A percentile compares a stretch with the other conserved stretches of the same genome.
Conservation (phyloP, 2,329 filamentous ascomycete species). For the Escovopsis sp. region DNA sequence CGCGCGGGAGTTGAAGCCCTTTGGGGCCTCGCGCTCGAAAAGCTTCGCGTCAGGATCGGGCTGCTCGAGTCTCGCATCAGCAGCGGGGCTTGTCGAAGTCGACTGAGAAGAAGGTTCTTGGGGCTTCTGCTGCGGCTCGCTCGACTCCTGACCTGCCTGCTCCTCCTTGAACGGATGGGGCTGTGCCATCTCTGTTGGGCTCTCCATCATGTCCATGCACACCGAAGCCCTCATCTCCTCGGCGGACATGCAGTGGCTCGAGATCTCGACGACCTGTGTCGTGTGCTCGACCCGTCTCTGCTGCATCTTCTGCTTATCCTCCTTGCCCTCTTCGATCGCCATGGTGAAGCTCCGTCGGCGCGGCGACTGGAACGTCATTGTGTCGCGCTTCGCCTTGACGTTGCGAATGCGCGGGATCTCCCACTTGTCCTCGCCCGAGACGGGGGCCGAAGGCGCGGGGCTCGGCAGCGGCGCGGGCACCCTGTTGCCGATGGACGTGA, state of each 20-base stretch:
- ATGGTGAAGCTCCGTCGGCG: slow-evolving; percentile 34
- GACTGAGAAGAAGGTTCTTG: neutral
- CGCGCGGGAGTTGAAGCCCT: slow-evolving; percentile 14
- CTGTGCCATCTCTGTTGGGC: slow-evolving; percentile 3
- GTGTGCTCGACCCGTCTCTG: slow-evolving; percentile 19
- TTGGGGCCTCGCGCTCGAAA: slow-evolving; percentile 11
- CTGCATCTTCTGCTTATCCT: slow-evolving; percentile 8
- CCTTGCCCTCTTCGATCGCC: slow-evolving; percentile 14
- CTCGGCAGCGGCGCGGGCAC: slow-evolving; percentile 25
- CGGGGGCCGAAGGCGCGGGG: slow-evolving; percentile 25
- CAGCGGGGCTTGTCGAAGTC: too few species aligned
- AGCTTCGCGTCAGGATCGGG: slow-evolving; percentile 3
- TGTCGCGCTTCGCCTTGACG: slow-evolving; percentile 36
- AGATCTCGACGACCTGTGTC: slow-evolving; percentile 23
- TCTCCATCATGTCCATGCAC: slow-evolving; percentile 4
- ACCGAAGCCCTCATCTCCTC: slow-evolving; percentile 15
- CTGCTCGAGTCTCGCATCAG: neutral
- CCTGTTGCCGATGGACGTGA: slow-evolving; percentile 5
- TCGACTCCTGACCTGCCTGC: neutral
- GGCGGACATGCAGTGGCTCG: slow-evolving; percentile 26
- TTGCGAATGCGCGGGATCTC: slow-evolving; percentile 31
- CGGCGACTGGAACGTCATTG: slow-evolving; percentile 30
- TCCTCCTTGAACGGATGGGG: slow-evolving; percentile 3
- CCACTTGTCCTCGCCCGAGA: slow-evolving; percentile 27
- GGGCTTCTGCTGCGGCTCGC: slow-evolving; percentile 1